Percentiles rank a stretch among this genome's conserved stretches.
Conservation (phyloP, 257 asterid genomes). For the Marsdenia floribunda region DNA sequence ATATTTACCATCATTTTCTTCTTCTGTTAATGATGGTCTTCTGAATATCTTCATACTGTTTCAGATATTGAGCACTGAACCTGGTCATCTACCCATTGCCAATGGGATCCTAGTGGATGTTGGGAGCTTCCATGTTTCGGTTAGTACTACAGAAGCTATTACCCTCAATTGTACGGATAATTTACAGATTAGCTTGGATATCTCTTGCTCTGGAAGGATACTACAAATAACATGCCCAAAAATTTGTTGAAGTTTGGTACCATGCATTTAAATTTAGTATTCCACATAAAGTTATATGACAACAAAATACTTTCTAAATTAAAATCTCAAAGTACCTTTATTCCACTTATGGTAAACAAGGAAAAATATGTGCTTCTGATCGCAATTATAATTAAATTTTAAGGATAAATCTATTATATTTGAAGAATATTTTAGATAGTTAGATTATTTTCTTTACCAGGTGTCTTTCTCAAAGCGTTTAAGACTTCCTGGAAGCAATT, state of each 20-base stretch:
- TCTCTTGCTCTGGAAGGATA: not conserved
- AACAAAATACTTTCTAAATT: not conserved
- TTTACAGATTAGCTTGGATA: not conserved
- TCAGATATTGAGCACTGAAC: conserved; percentile 83
- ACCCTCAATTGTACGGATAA: not conserved
- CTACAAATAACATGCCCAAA: not conserved
- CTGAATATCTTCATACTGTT: conserved; percentile 12
- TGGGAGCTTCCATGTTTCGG: conserved; percentile 63
- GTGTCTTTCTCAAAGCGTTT: conserved; percentile 73
- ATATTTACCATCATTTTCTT: not conserved
- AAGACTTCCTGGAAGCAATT: conserved; percentile 61
- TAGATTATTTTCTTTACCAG: conserved; percentile 33
- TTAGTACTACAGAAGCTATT: conserved; percentile 35
- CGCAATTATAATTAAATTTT: not conserved
- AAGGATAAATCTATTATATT: not conserved
- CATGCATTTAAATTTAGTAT: not conserved
- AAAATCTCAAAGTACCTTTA: not conserved
- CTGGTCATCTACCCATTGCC: conserved; percentile 60
- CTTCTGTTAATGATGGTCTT: not conserved
- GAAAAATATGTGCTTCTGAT: not conserved
- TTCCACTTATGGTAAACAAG: not conserved
- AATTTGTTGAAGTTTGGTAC: not conserved
- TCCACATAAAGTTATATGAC: not conserved
- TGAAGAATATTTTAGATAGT: not conserved
- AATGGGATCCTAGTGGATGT: conserved; percentile 66